Conservation (phyloP, 495 filamentous ascomycete species). For the Aspergillus wentii region DNA sequence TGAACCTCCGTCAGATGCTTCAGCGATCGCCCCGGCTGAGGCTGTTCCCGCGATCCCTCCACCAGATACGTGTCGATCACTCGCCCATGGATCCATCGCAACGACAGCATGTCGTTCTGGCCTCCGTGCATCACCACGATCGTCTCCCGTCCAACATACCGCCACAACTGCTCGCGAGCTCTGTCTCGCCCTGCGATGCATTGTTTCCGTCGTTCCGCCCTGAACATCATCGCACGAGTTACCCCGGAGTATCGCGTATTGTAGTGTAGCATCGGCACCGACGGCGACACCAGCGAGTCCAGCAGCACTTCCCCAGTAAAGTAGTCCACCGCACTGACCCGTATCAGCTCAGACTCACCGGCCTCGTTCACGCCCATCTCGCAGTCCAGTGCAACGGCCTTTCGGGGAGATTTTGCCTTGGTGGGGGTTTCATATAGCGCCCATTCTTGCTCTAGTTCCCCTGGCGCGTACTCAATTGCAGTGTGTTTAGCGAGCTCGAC, state of each 20-base stretch:
- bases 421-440: conserved; percentile 3
- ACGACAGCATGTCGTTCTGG: conserved; percentile 16
- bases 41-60: conserved; percentile 4
- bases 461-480: not conserved
- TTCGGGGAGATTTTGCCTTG: not conserved
- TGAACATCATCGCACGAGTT: conserved; percentile 12
- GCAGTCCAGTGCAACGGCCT: conserved; percentile 43
- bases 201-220: conserved; percentile 5
- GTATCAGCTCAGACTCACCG: conserved; percentile 34
- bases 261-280: conserved; percentile 28
- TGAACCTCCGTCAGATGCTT: conserved; percentile 21
- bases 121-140: conserved; percentile 29
- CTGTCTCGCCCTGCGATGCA: conserved; percentile 23
- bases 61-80: conserved; percentile 27
- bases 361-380: conserved; percentile 36
- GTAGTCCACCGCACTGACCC: conserved; percentile 38
- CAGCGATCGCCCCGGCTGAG: conserved; percentile 14
- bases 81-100: conserved; percentile 21
- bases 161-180: conserved; percentile 27
- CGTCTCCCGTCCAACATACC: conserved; percentile 29
- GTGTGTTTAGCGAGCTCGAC: not conserved
- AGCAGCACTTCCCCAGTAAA: conserved; percentile 37
- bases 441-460: not conserved
- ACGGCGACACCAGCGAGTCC: conserved; percentile 36
- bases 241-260: conserved; percentile 38